A percentile compares a stretch with the other conserved stretches of the same genome.
Conservation (phyloP, 2,329 filamentous ascomycete genomes). For the Purpureocillium lavendulum region DNA sequence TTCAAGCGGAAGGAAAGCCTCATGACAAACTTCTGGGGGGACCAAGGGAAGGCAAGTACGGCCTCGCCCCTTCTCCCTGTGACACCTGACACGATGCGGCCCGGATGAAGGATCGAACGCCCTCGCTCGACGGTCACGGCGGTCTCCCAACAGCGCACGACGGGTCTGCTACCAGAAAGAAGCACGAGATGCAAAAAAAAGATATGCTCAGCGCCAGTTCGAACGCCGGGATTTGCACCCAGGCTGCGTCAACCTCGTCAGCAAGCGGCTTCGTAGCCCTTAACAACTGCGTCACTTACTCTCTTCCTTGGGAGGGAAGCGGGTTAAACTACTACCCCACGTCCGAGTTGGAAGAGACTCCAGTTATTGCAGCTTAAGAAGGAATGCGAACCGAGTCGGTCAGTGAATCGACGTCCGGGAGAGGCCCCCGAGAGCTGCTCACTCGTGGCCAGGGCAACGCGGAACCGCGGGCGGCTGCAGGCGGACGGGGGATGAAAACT, state of each 20-base stretch:
- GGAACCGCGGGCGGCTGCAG: background rate
- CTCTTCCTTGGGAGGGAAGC: conserved; percentile 17
- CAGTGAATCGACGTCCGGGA: background rate
- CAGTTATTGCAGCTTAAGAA: conserved; percentile 1
- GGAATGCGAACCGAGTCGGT: background rate
- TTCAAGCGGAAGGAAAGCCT: too few relatives aligned
- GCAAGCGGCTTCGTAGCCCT: conserved; percentile 2
- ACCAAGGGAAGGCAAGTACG: too few relatives aligned
- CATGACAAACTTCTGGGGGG: too few relatives aligned
- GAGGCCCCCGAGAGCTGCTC: background rate
- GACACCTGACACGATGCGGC: background rate
- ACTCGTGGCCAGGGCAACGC: background rate
- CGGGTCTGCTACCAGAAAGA: too few relatives aligned
- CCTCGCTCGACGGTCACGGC: too few relatives aligned
- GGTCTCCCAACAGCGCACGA: too few relatives aligned
- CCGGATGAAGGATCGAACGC: too few relatives aligned
- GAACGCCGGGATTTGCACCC: conserved; percentile 18
- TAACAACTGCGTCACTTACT: conserved; percentile 11
- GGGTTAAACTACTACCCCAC: conserved; percentile 16
- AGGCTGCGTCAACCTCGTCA: conserved; percentile 6
- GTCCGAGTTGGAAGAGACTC: conserved; percentile 7
- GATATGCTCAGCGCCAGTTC: conserved; percentile 6
- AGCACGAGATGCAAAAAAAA: conserved; percentile 3
- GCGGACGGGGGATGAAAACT: background rate
- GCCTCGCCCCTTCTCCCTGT: background rate